Evolutionary conservation across 768 basidiomycete genomes (phyloP), one percentile per base, ranked within the genome.

Genomic region (Pleurotus citrinopileatus): DNA sequence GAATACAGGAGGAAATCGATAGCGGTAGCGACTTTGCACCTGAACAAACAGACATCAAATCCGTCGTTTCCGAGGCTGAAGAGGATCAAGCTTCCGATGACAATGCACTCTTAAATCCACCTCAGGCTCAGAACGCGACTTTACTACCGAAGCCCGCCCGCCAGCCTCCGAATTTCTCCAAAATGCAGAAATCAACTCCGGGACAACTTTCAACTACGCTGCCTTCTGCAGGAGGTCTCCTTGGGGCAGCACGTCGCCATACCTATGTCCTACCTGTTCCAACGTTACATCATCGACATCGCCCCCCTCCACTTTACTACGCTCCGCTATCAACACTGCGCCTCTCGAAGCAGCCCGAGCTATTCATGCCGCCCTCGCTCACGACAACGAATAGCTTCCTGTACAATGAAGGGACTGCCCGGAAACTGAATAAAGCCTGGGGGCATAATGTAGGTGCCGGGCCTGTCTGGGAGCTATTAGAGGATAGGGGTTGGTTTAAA

Each of bases 401-500:
- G 0, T 65, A 78, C 44, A 71, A 71, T 47, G 55, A 69, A 1
- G 71, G 70, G 26, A 68, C 86, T 36, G 74, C 73, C 1, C 78
- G 80, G 46, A 75, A 86, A n/a, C 67, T 87, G 7, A 83, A 77
- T 60, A 89, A 84, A 60, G 74, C 86, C 0, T 89, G 84, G 86
- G 83, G 86, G 0, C 83, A 80, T 61, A 89, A 88, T 58, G 80
- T 88, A 12, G 89, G 90, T 3, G 65, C 81, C 2, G 91, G 91
- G 0, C 89, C 90, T 1, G 60, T 90, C 4, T 93, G 90, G 89
- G 86, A 91, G 55, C 66, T 91, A 29, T 67, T 79, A 38, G 91
- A 94, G 62, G 91, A 94, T 58, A 69, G 89, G 46, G 81, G 79
- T 1, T 93, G 87, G 80, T 92, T 74, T 66, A 91, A 88, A 62